phyloP scores from a whole-genome alignment of 495 filamentous ascomycete genomes.

The Stereocaulon alpinum region DNA sequence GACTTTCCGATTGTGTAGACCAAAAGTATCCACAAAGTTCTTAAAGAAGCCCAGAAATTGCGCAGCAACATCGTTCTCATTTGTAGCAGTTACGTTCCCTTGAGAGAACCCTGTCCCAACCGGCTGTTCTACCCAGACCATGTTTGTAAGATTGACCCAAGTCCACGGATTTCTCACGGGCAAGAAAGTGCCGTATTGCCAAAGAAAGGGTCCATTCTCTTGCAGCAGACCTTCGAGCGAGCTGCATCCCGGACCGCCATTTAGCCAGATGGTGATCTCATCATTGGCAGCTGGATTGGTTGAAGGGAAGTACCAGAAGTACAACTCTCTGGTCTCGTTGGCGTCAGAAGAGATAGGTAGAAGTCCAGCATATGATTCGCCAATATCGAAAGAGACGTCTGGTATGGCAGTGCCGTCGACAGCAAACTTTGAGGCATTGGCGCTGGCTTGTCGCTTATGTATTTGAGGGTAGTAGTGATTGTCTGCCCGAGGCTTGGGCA shows the following conservation, averaged over 20 bases:
- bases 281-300: constrained; percentile 40
- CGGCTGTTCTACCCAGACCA: constrained; percentile 58
- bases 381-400: constrained; percentile 64
- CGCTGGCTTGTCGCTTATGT: constrained; percentile 11
- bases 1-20: constrained; percentile 49
- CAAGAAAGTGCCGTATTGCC: constrained; percentile 56
- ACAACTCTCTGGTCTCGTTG: constrained; percentile 48
- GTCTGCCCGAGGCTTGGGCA: constrained; percentile 7
- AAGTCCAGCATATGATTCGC: constrained; percentile 67
- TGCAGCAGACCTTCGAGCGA: constrained; percentile 61
- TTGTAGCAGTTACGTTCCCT: constrained; percentile 48
- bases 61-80: constrained; percentile 52
- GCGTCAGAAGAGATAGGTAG: constrained; percentile 51
- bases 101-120: constrained; percentile 65
- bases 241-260: constrained; percentile 61
- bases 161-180: constrained; percentile 56
- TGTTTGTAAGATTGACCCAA: constrained; percentile 67
- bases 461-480: constrained; percentile 7
- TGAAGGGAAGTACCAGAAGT: constrained; percentile 70
- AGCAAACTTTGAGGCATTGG: constrained; percentile 35
- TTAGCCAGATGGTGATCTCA: constrained; percentile 56
- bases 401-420: constrained; percentile 60
- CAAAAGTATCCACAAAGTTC: constrained; percentile 59
- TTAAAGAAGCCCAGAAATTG: constrained; percentile 65
- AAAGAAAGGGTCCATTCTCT: constrained; percentile 68